Evolutionary conservation across 176 grass and related monocot genomes (phyloP), one percentile per base, ranked within the genome.

Genomic region (Hyparrhenia diplandra): DNA sequence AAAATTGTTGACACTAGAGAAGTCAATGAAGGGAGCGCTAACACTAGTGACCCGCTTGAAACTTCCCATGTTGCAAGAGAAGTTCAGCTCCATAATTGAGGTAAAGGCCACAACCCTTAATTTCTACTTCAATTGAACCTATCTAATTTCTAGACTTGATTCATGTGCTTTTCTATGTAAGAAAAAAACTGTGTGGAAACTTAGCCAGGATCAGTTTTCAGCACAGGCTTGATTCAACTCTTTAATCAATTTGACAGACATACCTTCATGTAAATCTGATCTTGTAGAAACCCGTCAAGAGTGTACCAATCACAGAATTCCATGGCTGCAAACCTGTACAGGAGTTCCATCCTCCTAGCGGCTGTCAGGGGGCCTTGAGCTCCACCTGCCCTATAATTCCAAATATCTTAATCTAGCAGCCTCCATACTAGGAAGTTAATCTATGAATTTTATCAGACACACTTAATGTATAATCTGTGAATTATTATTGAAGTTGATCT

Each of bases 1-100:
- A 63, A 94, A 83, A 80, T 88, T 87, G 74, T 82, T 98, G 32
- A 87, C 82, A 59, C 30, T 94, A 78, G 88, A 95, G 88, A 98
- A 98, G 86, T 98, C 92, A 78, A 79, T 95, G 80, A 98, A 85
- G 74, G 95, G 92, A 69, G 95, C 95, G 51, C 83, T 98, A 75
- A 93, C 89, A 81, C 88, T 98, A 58, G 95, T 94, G 41, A 95
- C 92, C 21, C 88, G 90, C 29, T 88, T 94, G 76, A 98, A 98
- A 67, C 92, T 95, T 66, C 90, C 95, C 10, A 84, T 93, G 65
- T 80, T 98, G 72, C 91, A 94, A 89, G 95, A 98, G 84, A 88
- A 88, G 69, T 98, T 98, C 68, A 98, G 88, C 72, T 60, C 67
- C 12, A 79, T 95, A 87, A 84, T 95, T 46, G 90, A 98, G 95